phyloP scores from a whole-genome alignment of 2,329 filamentous ascomycete genomes.

The Fusarium virguliforme region DNA sequence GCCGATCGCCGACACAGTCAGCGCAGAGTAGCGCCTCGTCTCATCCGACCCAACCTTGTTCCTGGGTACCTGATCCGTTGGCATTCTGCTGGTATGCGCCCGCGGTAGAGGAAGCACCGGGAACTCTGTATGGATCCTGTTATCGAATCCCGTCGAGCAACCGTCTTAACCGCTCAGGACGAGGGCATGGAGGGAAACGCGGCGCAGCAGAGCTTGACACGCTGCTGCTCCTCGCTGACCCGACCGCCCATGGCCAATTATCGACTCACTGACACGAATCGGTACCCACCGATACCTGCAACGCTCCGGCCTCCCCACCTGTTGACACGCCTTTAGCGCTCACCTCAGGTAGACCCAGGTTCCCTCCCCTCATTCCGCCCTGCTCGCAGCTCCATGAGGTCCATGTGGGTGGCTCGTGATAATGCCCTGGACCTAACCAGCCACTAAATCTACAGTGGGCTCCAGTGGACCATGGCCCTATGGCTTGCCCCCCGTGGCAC shows the following conservation, averaged over 20 bases:
- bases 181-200: neutral
- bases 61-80: constrained; percentile 43
- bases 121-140: neutral
- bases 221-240: constrained; percentile 4
- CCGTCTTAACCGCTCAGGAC: constrained; percentile 9
- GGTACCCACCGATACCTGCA: constrained; percentile 41
- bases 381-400: neutral
- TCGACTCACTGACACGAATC: constrained; percentile 19
- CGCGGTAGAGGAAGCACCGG: constrained; percentile 9
- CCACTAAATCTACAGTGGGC: constrained; percentile 43
- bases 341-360: constrained; percentile 45
- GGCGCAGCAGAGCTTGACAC: constrained; percentile 4
- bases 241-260: constrained; percentile 17
- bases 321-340: constrained; percentile 47
- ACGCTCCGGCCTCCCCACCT: constrained; percentile 34
- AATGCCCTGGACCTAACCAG: constrained; percentile 29
- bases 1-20: constrained; percentile 34
- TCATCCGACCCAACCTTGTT: constrained; percentile 45
- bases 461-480: constrained; percentile 33
- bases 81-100: constrained; percentile 16
- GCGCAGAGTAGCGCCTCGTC: constrained; percentile 48
- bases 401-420: constrained; percentile 26
- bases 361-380: constrained; percentile 32
- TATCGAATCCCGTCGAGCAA: neutral
- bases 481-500: constrained; percentile 39